Percentiles rank a stretch among this genome's conserved stretches.
These are phyloP conservation scores for Chrysanthemum seticuspe DNA, from an alignment of 129 eudicot species.

Conservation along the genomic window DNA sequence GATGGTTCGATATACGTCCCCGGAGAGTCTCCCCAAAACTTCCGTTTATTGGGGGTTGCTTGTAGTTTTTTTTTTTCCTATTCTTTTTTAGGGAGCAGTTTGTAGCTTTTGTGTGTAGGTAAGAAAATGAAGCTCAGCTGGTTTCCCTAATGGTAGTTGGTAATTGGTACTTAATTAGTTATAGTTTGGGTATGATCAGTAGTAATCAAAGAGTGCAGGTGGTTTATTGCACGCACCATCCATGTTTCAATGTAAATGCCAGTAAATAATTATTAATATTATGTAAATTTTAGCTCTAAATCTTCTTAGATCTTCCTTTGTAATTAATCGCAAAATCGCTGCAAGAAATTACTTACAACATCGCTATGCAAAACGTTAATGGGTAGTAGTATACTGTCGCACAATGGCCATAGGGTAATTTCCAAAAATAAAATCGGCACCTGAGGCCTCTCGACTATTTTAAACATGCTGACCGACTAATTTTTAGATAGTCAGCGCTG, in stretches of 20 bases:
- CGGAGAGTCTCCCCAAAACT: constrained; percentile 39
- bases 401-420: too few relatives aligned
- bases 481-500: too few relatives aligned
- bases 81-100: constrained; percentile 41
- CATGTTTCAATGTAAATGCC: constrained; percentile 24
- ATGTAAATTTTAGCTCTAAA: constrained; percentile 6
- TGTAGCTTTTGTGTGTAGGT: constrained; percentile 49
- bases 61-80: constrained; percentile 17
- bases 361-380: too few relatives aligned
- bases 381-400: background rate
- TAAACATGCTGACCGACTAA: too few relatives aligned
- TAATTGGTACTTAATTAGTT: constrained; percentile 10
- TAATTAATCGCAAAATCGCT: background rate
- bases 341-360: too few relatives aligned
- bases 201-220: constrained; percentile 28
- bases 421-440: too few relatives aligned
- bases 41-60: constrained; percentile 16
- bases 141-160: constrained; percentile 28
- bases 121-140: constrained; percentile 57
- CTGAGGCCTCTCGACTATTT: too few relatives aligned
- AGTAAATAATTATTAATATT: background rate
- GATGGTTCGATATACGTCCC: constrained; percentile 50
- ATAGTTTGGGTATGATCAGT: constrained; percentile 15
- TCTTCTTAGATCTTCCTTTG: too few relatives aligned
- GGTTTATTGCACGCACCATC: constrained; percentile 18